Evolutionary conservation across 2,329 filamentous ascomycete genomes (phyloP).

Genomic region (Purpureocillium takamizusanense): DNA sequence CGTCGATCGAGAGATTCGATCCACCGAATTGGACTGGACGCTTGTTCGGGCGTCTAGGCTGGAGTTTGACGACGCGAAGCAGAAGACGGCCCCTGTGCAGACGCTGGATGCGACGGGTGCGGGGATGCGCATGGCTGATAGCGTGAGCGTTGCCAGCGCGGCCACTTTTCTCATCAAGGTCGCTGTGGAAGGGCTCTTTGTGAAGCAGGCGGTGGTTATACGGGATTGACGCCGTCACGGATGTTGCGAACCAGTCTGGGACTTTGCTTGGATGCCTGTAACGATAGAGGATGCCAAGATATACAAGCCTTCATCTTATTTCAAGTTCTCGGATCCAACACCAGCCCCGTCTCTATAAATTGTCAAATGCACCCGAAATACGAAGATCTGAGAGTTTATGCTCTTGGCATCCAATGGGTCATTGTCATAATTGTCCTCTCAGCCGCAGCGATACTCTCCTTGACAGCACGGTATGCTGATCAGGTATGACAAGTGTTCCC

Average conservation of each 20-base stretch:
- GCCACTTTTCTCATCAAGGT: slow-evolving; percentile 24
- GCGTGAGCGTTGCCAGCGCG: slow-evolving; percentile 16
- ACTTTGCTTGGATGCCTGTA: not conserved
- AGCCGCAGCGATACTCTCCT: too few relatives aligned
- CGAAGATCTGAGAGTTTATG: too few relatives aligned
- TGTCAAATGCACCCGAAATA: too few relatives aligned
- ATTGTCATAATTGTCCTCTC: too few relatives aligned
- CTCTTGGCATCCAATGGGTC: too few relatives aligned
- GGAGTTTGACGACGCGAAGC: slow-evolving; percentile 18
- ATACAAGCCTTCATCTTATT: too few relatives aligned
- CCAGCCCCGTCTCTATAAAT: too few relatives aligned
- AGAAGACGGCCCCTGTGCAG: slow-evolving; percentile 9
- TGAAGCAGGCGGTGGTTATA: slow-evolving; percentile 11
- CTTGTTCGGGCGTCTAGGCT: slow-evolving; percentile 23
- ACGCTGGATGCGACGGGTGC: slow-evolving; percentile 19
- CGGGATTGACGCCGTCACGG: too few relatives aligned
- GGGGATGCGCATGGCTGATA: slow-evolving; percentile 21
- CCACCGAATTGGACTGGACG: slow-evolving; percentile 24
- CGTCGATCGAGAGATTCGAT: slow-evolving; percentile 25
- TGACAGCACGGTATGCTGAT: too few relatives aligned
- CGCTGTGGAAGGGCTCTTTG: slow-evolving; percentile 15
- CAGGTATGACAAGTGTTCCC: too few relatives aligned
- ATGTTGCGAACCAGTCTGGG: not conserved
- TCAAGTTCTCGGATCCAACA: too few relatives aligned
- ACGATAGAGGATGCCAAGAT: too few relatives aligned